Conservation (phyloP, 306 rosid genomes). For the Pachyrhizus erosus region DNA sequence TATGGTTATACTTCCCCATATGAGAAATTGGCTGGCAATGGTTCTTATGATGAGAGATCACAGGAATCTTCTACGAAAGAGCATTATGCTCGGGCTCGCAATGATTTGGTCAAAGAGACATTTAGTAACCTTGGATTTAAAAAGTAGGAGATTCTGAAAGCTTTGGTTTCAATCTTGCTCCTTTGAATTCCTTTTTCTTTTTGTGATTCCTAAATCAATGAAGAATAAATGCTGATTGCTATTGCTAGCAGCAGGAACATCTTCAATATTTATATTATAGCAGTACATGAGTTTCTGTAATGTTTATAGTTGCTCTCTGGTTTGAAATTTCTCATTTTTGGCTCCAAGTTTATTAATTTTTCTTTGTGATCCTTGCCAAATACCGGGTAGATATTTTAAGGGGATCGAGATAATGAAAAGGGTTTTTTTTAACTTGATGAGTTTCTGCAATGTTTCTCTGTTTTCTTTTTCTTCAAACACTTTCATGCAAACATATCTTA, state of each 20-base stretch:
- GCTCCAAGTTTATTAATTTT: neutral
- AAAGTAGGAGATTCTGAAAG: conserved; percentile 14
- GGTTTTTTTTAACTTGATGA: neutral
- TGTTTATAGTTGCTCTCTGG: neutral
- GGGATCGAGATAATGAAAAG: neutral
- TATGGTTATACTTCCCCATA: conserved; percentile 59
- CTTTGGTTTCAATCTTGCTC: neutral
- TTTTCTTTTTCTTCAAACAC: neutral
- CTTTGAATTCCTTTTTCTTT: neutral
- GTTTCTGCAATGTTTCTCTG: neutral
- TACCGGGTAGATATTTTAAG: neutral
- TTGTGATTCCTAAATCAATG: neutral
- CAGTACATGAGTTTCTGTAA: neutral
- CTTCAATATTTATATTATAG: neutral
- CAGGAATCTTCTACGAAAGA: neutral
- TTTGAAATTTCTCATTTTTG: neutral
- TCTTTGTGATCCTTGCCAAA: neutral
- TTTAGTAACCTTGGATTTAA: conserved; percentile 53
- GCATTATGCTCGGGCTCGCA: conserved; percentile 50
- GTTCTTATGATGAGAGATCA: neutral
- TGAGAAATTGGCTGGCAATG: conserved; percentile 51
- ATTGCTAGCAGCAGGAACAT: neutral
- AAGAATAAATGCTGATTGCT: conserved; percentile 7
- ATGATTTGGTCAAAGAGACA: conserved; percentile 57
- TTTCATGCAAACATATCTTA: neutral